Evolutionary conservation across 306 rosid genomes (phyloP), one percentile per base, ranked within the genome.

Genomic region (Mucuna pruriens): DNA sequence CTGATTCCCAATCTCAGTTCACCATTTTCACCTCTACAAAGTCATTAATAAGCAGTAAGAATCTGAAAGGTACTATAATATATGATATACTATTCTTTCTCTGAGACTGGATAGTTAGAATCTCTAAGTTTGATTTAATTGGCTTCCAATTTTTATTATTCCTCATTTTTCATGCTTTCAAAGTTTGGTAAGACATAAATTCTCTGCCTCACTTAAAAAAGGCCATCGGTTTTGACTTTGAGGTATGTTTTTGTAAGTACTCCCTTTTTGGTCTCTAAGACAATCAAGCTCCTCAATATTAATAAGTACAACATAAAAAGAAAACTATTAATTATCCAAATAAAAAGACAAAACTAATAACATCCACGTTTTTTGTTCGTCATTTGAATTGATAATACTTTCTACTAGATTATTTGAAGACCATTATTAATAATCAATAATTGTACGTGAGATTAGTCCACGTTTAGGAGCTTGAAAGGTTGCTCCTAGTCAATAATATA

Each of bases 1-100:
- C 99, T 90, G 83, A 96, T 90, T 63, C 99, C 99, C 92, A 96
- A 83, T 76, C 99, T 92, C 75, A 96, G 86, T 86, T 93, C 98
- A 83, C 98, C 98, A 80, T 90, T 93, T 85, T 96, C 97, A 82
- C 98, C 97, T 91, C 99, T 96, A 74, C 77, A 85, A 74, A 80
- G 77, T 63, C 77, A 86, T 78, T 74, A 23, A 75, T 34, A 81
- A 48, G 52, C 34, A 38, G 8, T 68, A 10, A 85, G 57, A 40
- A 83, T 54, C 58, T 71, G 31, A 80, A 62, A 71, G 70, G 7
- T 34, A 40, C 20, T 57, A 23, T 31, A 66, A 52, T n/a, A n/a
- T n/a, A n/a, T 34, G 44, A 23, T 55, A 25, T 13, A 36, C 54
- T 19, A 19, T 44, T 42, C 63, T 39, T 74, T 74, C 40, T 67